A percentile compares a stretch with the other conserved stretches of the same genome.
Evolutionary conservation across 2,329 filamentous ascomycete genomes (phyloP).

Genomic region (Alternaria sp.): DNA sequence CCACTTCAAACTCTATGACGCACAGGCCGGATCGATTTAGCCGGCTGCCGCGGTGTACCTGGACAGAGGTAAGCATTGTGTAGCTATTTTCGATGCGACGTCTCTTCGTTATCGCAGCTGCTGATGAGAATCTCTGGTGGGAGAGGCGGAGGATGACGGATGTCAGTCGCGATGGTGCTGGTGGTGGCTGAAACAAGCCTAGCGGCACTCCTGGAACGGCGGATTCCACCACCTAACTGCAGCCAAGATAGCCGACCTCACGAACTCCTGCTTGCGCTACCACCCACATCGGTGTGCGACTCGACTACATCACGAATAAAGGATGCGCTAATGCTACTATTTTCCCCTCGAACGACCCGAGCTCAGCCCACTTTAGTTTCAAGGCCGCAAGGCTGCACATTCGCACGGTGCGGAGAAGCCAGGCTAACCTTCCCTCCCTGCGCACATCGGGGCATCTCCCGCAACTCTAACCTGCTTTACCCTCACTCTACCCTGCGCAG

Average conservation of each 20-base stretch:
- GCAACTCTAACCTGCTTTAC: neutral
- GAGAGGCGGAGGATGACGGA: neutral
- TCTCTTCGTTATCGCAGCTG: neutral
- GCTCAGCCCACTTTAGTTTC: neutral
- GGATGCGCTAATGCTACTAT: neutral
- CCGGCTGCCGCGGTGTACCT: neutral
- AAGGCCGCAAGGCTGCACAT: neutral
- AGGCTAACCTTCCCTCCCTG: neutral
- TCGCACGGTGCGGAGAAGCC: neutral
- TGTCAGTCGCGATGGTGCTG: neutral
- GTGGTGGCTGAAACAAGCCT: conserved; percentile 1
- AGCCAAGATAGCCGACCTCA: neutral
- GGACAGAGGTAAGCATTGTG: neutral
- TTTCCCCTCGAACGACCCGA: neutral
- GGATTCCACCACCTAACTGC: neutral
- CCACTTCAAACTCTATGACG: neutral
- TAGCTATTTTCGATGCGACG: neutral
- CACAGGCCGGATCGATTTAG: neutral
- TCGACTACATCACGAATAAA: neutral
- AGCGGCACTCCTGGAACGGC: neutral
- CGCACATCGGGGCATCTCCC: neutral
- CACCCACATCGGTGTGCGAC: neutral
- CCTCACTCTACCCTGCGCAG: neutral
- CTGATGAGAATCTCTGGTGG: neutral
- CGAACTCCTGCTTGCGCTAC: neutral